Base-by-base conservation (phyloP, 164 flowering plant species). In the Taxillus chinensis region DNA sequence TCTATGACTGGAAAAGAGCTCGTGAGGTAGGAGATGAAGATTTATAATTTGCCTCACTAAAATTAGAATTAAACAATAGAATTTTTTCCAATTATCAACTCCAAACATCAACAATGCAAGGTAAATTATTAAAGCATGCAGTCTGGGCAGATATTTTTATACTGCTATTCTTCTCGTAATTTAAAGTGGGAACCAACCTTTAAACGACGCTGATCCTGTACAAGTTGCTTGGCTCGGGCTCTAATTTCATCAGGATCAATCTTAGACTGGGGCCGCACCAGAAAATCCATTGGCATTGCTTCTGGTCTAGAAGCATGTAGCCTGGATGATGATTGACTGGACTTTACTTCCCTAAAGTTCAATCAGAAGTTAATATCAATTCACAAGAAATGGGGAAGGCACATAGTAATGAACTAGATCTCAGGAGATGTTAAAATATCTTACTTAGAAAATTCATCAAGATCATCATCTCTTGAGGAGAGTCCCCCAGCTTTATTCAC, bases 261-360 rank as follows among this genome's bases (percentile, higher is more conserved):
- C 78, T 95, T 95, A 12, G 99, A 95, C 65, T 89, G 93, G n/a
- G 99, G 99, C 15, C 99, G 97, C 55, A 95, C 82, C 16, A 86
- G 41, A 71, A 89, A 95, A 76, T 91, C 97, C 83, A 95, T 58
- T 8, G 93, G 82, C 64, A 84, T 75, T 59, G 99, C 99, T 76
- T 91, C 97, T 38, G 99, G 99, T 73, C 95, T 82, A 15, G 89
- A 69, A 37, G 97, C 74, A 77, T 78, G 92, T 62, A 43, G 73
- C 71, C 86, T 80, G 13, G 85, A 67, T 27, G 91, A 83, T 57
- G 96, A 78, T 57, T 78, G 85, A 8, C 86, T 73, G 62, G 95
- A 80, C 65, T 83, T 89, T 10, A 73, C 68, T 57, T 77, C 96
- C 80, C 99, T 95, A 70, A 42, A 76, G 55, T 41, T 45, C 57